phyloP scores from a whole-genome alignment of 495 filamentous ascomycete genomes.

The Zalerion maritima region DNA sequence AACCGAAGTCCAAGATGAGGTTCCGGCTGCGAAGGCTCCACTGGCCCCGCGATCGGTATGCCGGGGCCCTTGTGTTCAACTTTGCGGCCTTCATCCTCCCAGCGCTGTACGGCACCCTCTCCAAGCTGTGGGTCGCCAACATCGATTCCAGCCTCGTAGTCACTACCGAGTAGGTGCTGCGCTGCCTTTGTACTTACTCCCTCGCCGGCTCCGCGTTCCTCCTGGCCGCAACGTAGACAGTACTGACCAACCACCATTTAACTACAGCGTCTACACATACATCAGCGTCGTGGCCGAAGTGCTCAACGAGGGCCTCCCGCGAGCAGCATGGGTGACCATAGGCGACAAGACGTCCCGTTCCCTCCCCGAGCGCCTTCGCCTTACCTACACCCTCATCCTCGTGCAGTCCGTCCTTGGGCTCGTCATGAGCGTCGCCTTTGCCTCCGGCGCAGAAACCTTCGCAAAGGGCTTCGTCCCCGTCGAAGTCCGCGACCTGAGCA shows the following conservation, averaged over 20 bases:
- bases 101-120: constrained; percentile 53
- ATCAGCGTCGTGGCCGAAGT: constrained; percentile 52
- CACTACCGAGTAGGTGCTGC: constrained; percentile 37
- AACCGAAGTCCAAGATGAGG: too few relatives aligned
- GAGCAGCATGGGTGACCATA: constrained; percentile 55
- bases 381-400: constrained; percentile 50
- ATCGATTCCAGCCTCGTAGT: constrained; percentile 52
- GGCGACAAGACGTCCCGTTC: constrained; percentile 46
- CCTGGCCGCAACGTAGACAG: constrained; percentile 2
- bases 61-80: constrained; percentile 49
- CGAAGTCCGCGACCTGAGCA: constrained; percentile 35
- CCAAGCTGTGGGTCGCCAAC: constrained; percentile 61
- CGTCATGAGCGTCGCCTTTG: constrained; percentile 48
- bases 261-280: constrained; percentile 34
- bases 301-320: constrained; percentile 59
- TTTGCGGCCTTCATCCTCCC: constrained; percentile 48
- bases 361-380: constrained; percentile 34
- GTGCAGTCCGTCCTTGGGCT: constrained; percentile 42
- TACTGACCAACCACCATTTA: background rate
- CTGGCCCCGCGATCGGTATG: constrained; percentile 24
- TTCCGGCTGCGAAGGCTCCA: too few relatives aligned
- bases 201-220: background rate
- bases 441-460: constrained; percentile 36
- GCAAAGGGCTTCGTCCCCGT: constrained; percentile 49
- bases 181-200: background rate